Evolutionary conservation across 1,284 basidiomycete species (phyloP), one percentile per base, ranked within the genome.

Genomic region (Trametes sp.): DNA sequence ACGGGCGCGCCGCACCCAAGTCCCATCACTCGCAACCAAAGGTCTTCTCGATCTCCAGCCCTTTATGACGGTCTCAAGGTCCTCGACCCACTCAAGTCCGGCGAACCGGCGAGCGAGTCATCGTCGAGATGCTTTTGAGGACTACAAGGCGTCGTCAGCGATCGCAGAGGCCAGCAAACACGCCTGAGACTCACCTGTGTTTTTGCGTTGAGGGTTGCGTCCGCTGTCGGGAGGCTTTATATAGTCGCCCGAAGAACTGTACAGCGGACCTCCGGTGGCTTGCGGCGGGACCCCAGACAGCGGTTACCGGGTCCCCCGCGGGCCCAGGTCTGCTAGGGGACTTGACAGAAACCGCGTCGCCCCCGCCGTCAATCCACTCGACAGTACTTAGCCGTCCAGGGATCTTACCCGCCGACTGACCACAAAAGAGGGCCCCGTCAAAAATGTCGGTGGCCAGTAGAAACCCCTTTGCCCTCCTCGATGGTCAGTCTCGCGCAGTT

Each of bases 81-180:
- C 91, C 84, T 92, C 84, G 88, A 90, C 81, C 85, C 81, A 80
- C 88, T 71, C 85, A 84, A 85, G 82, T 89, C 87, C 87, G 78
- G 66, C 67, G 64, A 69, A 78, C 66, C 46, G 87, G 90, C 85
- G 88, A 85, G 84, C 87, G 79, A 80, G 78, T 87, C 90, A 70
- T 93, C 88, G 82, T 87, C 85, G 88, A 92, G 91, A 93, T 93
- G 91, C 91, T 93, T 93, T 91, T 87, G 74, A 80, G 75, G 83
- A 85, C 89, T 90, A 68, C 21, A 57, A 57, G 29, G 23, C 7
- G 4, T 45, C 53, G 69, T 69, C 52, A 67, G 53, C 11, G 11
- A 29, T 51, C 19, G 49, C 57, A 48, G 46, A 60, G 26, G 64
- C 11, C 28, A 21, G 57, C 23, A 10, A 35, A 24, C 24, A n/a